Conservation (phyloP, 257 asterid genomes). For the Rauvolfia tetraphylla region DNA sequence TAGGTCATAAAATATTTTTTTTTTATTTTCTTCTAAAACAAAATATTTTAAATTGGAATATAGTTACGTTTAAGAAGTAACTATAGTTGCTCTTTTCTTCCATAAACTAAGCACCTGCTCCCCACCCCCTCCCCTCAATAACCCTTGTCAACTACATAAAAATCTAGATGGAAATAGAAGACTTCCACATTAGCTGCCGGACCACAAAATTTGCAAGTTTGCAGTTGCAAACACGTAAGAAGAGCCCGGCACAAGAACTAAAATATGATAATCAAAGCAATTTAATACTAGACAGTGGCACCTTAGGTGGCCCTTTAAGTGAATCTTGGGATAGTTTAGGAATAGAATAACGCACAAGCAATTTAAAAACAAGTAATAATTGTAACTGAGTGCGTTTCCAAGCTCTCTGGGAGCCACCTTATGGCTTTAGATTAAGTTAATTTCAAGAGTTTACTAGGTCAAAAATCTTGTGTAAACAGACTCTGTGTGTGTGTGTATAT, state of each 20-base stretch:
- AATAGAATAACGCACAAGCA: constrained; percentile 22
- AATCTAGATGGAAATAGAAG: not conserved
- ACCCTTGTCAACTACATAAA: not conserved
- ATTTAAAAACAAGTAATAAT: constrained; percentile 35
- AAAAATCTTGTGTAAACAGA: constrained; percentile 35
- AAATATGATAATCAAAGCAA: not conserved
- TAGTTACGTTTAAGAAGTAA: too few species aligned
- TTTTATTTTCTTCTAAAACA: too few species aligned
- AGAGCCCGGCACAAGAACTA: not conserved
- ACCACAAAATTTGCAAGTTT: not conserved
- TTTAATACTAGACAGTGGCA: not conserved
- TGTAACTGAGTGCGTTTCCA: constrained; percentile 34
- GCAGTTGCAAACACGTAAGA: constrained; percentile 10
- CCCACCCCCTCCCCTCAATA: too few species aligned
- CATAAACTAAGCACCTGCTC: too few species aligned
- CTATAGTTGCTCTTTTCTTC: too few species aligned
- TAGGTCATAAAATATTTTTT: too few species aligned
- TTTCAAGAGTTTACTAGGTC: constrained; percentile 39
- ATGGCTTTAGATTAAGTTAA: constrained; percentile 14
- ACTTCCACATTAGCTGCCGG: not conserved
- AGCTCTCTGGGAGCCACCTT: constrained; percentile 34
- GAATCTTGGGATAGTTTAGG: constrained; percentile 73
- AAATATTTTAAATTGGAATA: too few species aligned
- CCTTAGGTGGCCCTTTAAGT: constrained; percentile 61
- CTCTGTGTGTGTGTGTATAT: not conserved